These are phyloP conservation scores for Pulveroboletus sp. DNA, from an alignment of 768 basidiomycete species.

Conservation along the genomic window DNA sequence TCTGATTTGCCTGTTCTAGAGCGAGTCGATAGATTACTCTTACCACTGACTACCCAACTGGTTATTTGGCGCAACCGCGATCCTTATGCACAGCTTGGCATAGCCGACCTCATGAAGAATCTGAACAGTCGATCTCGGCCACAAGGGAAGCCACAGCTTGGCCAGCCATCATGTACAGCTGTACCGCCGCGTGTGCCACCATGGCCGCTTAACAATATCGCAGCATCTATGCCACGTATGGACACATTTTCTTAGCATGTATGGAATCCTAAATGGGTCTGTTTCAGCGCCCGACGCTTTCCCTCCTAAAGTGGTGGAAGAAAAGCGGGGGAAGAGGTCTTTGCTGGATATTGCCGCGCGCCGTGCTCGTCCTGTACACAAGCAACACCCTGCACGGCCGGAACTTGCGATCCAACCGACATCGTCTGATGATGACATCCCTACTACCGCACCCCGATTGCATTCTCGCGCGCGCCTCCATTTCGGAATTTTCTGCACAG, in stretches of 20 bases:
- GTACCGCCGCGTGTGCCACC: slow-evolving; percentile 16
- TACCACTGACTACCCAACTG: slow-evolving; percentile 32
- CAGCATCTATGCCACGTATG: slow-evolving; percentile 40
- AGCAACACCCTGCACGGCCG: slow-evolving; percentile 19
- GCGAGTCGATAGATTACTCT: slow-evolving; percentile 32
- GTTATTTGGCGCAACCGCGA: slow-evolving; percentile 28
- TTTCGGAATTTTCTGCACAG: slow-evolving; percentile 40
- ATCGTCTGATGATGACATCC: slow-evolving; percentile 4
- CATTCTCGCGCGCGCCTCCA: slow-evolving; percentile 19
- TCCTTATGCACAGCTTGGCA: slow-evolving; percentile 33
- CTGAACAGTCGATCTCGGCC: slow-evolving; percentile 12
- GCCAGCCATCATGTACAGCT: slow-evolving; percentile 9
- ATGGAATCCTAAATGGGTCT: slow-evolving; percentile 8
- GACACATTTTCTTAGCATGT: slow-evolving; percentile 1
- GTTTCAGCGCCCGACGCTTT: slow-evolving; percentile 39
- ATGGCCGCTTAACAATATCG: slow-evolving; percentile 23
- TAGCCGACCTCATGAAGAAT: slow-evolving; percentile 30
- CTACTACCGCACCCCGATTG: slow-evolving; percentile 8
- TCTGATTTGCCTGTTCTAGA: slow-evolving; percentile 17
- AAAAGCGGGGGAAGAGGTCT: slow-evolving; percentile 14
- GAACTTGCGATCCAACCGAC: slow-evolving; percentile 7
- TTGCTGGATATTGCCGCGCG: slow-evolving; percentile 4
- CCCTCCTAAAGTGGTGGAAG: slow-evolving; percentile 19
- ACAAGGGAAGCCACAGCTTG: slow-evolving; percentile 18
- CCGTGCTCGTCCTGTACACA: slow-evolving; percentile 26